These are phyloP conservation scores for Kockiozyma suomiensis DNA, from an alignment of 805 yeast species.

Conservation along the genomic window DNA sequence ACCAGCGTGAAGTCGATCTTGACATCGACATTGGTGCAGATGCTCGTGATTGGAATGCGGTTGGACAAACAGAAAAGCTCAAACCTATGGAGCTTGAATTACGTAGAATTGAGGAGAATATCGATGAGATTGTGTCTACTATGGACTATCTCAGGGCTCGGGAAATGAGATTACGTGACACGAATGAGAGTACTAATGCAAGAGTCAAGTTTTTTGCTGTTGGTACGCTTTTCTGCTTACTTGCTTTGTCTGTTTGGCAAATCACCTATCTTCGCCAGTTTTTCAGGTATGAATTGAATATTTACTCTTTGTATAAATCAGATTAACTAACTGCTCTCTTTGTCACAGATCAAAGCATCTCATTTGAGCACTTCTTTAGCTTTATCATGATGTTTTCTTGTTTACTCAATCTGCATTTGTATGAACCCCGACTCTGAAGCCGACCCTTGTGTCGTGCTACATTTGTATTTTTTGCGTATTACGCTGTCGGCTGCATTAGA, in stretches of 20 bases:
- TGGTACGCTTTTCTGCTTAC: constrained; percentile 64
- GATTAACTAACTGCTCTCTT: not conserved
- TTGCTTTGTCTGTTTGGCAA: constrained; percentile 90
- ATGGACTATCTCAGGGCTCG: constrained; percentile 81
- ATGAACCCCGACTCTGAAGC: not conserved
- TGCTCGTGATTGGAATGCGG: constrained; percentile 96
- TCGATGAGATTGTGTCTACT: constrained; percentile 78
- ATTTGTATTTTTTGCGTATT: too few relatives aligned
- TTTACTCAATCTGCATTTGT: not conserved
- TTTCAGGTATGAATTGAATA: constrained; percentile 51
- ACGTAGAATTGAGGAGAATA: constrained; percentile 81
- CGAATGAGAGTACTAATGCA: constrained; percentile 93
- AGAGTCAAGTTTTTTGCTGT: constrained; percentile 88
- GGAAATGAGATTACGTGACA: constrained; percentile 92
- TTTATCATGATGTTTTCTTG: not conserved
- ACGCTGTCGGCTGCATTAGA: too few relatives aligned
- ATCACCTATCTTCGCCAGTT: constrained; percentile 86
- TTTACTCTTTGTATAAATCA: not conserved
- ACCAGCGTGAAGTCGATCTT: constrained; percentile 75
- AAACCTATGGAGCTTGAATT: constrained; percentile 91
- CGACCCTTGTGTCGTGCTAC: too few relatives aligned
- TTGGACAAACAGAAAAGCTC: constrained; percentile 89
- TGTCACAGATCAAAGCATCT: constrained; percentile 44
- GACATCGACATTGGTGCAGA: constrained; percentile 95
- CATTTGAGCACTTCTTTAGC: constrained; percentile 30